phyloP scores from a whole-genome alignment of 2,329 filamentous ascomycete species.

The Colletotrichum eremochloae region DNA sequence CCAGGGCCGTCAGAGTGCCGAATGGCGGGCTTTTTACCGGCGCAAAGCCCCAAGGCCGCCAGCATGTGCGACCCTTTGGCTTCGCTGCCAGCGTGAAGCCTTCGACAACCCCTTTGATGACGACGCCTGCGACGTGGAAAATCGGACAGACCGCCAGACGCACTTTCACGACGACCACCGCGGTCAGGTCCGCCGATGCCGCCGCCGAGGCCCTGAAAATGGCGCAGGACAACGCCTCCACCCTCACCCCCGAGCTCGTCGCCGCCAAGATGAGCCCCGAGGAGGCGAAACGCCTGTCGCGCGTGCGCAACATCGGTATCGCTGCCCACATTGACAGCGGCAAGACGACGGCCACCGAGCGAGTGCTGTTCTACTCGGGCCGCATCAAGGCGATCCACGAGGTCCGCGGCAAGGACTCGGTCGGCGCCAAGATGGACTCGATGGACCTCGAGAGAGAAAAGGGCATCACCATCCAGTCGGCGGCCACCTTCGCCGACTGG shows the following conservation, averaged over 20 bases:
- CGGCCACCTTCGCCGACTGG: slow-evolving; percentile 98
- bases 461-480: slow-evolving; percentile 98
- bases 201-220: slow-evolving; percentile 64
- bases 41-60: slow-evolving; percentile 47
- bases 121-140: slow-evolving; percentile 27
- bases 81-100: slow-evolving; percentile 45
- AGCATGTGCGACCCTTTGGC: slow-evolving; percentile 48
- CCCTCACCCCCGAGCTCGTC: slow-evolving; percentile 70
- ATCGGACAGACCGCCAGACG: slow-evolving; percentile 43
- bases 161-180: slow-evolving; percentile 52
- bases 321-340: slow-evolving; percentile 99
- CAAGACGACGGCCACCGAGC: slow-evolving; percentile 96
- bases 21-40: slow-evolving; percentile 54
- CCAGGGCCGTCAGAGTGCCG: slow-evolving; percentile 57
- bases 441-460: slow-evolving; percentile 99
- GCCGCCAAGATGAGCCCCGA: slow-evolving; percentile 84
- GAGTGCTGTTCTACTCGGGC: slow-evolving; percentile 97
- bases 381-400: slow-evolving; percentile 98
- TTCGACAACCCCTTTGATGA: slow-evolving; percentile 10
- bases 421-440: slow-evolving; percentile 99
- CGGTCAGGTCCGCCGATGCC: slow-evolving; percentile 48
- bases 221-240: slow-evolving; percentile 65
- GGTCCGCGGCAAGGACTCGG: slow-evolving; percentile 92
- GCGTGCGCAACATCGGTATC: slow-evolving; percentile 97
- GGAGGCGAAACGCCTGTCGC: slow-evolving; percentile 82